Conservation (phyloP, 2,329 filamentous ascomycete species). For the Sarocladiaceae sp. region DNA sequence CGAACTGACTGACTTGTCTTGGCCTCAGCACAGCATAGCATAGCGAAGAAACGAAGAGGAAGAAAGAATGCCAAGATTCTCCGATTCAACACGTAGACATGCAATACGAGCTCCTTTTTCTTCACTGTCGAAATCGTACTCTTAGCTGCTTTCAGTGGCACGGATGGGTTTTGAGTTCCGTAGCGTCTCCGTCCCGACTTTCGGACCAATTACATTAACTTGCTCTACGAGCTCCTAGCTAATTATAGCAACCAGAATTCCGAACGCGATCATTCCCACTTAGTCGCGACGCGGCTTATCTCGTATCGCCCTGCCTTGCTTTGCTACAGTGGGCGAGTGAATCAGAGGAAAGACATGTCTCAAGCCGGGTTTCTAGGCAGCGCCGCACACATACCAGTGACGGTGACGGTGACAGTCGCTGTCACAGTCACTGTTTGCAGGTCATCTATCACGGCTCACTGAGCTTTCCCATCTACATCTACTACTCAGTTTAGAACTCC, state of each 20-base stretch:
- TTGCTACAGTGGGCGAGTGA: not conserved
- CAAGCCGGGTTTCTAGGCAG: not conserved
- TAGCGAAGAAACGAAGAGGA: not conserved
- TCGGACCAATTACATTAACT: not conserved
- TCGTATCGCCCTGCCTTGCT: not conserved
- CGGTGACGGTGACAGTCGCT: no score
- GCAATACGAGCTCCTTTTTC: not conserved
- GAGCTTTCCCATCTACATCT: not conserved
- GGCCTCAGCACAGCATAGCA: not conserved
- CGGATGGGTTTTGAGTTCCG: not conserved
- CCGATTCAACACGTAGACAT: not conserved
- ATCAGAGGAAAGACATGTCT: not conserved
- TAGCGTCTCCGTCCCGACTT: not conserved
- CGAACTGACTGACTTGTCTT: not conserved
- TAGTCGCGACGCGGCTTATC: not conserved
- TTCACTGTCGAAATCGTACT: not conserved
- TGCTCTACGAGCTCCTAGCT: not conserved
- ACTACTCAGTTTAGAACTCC: not conserved
- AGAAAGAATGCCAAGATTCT: not conserved
- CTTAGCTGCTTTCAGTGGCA: not conserved
- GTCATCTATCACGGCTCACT: not conserved
- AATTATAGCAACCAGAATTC: not conserved
- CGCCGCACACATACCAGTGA: not conserved
- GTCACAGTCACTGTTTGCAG: not conserved
- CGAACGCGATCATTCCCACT: not conserved